phyloP scores from a whole-genome alignment of 176 grass and related monocot species.

The Oryza glumipatula region DNA sequence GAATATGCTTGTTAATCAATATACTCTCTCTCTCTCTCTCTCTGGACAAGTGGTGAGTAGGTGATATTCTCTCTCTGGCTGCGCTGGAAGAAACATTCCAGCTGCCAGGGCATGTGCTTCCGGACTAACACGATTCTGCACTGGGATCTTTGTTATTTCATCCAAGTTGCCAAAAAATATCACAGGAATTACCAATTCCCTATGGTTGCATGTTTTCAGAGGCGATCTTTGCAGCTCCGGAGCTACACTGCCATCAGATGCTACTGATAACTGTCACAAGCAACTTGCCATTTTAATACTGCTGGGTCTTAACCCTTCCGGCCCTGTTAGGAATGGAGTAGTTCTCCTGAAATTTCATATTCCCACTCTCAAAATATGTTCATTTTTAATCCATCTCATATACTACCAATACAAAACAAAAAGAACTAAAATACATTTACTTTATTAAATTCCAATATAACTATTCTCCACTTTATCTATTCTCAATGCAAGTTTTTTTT shows the following conservation, averaged over 20 bases:
- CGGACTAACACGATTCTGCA: background rate
- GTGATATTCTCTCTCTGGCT: conserved; percentile 2
- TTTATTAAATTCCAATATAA: no score
- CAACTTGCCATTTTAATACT: background rate
- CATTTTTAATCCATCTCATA: no score
- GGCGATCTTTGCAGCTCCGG: background rate
- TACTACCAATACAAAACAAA: no score
- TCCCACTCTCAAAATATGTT: no score
- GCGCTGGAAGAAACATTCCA: conserved; percentile 1
- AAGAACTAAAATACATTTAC: no score
- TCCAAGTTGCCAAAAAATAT: conserved; percentile 11
- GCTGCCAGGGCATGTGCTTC: conserved; percentile 12
- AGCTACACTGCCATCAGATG: background rate
- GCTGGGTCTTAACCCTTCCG: no score
- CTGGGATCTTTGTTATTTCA: background rate
- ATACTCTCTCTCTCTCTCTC: background rate
- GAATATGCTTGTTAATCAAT: background rate
- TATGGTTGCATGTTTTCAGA: background rate
- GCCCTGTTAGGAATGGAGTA: no score
- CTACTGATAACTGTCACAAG: background rate
- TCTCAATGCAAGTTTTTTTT: no score
- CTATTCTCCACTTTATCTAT: no score
- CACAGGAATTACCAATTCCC: background rate
- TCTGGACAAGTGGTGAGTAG: background rate
- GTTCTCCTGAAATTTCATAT: no score